Conservation (phyloP, 1,284 basidiomycete genomes). For the Rhizopogon parksii region DNA sequence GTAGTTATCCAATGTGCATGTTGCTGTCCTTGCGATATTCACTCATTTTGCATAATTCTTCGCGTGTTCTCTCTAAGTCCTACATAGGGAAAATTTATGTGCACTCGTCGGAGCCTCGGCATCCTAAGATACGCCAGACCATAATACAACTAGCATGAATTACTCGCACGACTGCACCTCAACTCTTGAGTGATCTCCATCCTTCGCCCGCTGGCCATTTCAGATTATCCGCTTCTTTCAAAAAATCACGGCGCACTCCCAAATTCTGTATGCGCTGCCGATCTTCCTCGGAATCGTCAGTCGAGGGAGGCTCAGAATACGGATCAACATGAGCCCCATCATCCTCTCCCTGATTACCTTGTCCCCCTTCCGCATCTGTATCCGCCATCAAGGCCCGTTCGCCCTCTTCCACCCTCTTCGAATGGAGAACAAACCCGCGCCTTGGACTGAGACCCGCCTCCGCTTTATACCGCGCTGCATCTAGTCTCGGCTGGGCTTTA, state of each 20-base stretch:
- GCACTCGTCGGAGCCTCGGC: too few species aligned
- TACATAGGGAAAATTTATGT: too few species aligned
- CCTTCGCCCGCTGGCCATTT: slow-evolving; percentile 59
- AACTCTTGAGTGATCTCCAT: slow-evolving; percentile 40
- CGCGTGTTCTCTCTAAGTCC: too few species aligned
- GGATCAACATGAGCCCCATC: slow-evolving; percentile 17
- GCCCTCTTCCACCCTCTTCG: slow-evolving; percentile 23
- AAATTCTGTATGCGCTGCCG: slow-evolving; percentile 6
- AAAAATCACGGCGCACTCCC: slow-evolving; percentile 7
- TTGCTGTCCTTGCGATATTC: too few species aligned
- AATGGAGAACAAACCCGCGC: slow-evolving; percentile 47
- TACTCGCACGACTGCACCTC: background rate
- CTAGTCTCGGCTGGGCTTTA: slow-evolving; percentile 38
- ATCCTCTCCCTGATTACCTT: background rate
- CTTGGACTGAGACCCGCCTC: slow-evolving; percentile 53
- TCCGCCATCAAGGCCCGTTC: slow-evolving; percentile 31
- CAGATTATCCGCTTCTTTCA: slow-evolving; percentile 42
- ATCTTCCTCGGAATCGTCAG: slow-evolving; percentile 21
- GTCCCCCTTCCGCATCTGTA: slow-evolving; percentile 12
- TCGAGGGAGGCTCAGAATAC: slow-evolving; percentile 16
- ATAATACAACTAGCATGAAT: slow-evolving; percentile 16
- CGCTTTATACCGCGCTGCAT: slow-evolving; percentile 61
- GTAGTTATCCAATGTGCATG: too few species aligned
- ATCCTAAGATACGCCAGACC: too few species aligned
- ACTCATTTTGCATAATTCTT: too few species aligned